A percentile compares a stretch with the other conserved stretches of the same genome.
These are phyloP conservation scores for Candida andamanensis DNA, from an alignment of 805 yeast species.

Conservation along the genomic window DNA sequence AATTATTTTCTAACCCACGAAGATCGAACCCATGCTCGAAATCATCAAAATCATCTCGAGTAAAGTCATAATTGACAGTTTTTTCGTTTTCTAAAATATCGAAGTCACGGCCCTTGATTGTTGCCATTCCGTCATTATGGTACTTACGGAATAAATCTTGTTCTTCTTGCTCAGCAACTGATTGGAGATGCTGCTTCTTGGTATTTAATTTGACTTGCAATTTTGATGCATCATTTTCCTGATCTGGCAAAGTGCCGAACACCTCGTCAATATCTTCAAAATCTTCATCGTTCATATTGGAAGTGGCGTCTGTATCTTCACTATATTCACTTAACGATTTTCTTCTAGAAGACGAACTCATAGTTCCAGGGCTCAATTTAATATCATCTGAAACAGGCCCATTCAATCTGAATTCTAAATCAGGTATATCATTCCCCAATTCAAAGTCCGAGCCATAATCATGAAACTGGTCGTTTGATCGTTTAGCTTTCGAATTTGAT, in stretches of 20 bases:
- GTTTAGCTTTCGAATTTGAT: neutral
- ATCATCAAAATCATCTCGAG: constrained; percentile 31
- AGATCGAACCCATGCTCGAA: constrained; percentile 37
- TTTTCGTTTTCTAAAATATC: constrained; percentile 25
- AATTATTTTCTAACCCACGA: constrained; percentile 18
- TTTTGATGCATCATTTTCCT: constrained; percentile 23
- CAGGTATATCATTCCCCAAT: constrained; percentile 1
- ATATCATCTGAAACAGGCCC: constrained; percentile 1
- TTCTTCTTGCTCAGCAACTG: constrained; percentile 33
- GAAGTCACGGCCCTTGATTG: constrained; percentile 22
- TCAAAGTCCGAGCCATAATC: constrained; percentile 6
- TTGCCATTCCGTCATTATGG: constrained; percentile 19
- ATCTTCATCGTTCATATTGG: constrained; percentile 34
- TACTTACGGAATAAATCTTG: constrained; percentile 19
- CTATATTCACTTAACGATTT: constrained; percentile 32
- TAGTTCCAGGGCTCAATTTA: constrained; percentile 10
- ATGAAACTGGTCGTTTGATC: neutral
- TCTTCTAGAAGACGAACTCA: constrained; percentile 11
- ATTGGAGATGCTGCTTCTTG: constrained; percentile 20
- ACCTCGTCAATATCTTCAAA: constrained; percentile 30
- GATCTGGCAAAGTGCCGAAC: constrained; percentile 34
- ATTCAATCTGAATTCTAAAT: constrained; percentile 1
- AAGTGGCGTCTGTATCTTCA: constrained; percentile 37
- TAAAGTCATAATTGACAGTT: constrained; percentile 32
- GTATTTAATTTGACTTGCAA: constrained; percentile 20